Conservation (phyloP, 345 rosid species). For the Murraya koenigii region DNA sequence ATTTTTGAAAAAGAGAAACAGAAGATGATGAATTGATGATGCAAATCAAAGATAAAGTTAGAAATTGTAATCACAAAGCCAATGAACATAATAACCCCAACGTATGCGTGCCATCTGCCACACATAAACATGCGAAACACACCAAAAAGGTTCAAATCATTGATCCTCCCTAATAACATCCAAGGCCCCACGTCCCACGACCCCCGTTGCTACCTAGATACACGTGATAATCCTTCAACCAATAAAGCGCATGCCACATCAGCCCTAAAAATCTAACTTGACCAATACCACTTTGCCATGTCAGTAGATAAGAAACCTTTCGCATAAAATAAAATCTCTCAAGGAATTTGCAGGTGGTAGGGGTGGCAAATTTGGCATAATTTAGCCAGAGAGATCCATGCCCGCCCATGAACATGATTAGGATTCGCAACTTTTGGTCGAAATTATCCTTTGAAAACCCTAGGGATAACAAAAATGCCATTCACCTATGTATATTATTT, state of each 20-base stretch:
- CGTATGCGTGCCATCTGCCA: conserved; percentile 63
- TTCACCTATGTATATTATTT: too few relatives aligned
- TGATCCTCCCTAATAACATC: conserved; percentile 15
- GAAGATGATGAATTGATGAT: neutral
- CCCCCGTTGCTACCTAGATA: conserved; percentile 11
- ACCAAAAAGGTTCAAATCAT: conserved; percentile 64
- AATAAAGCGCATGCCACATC: conserved; percentile 35
- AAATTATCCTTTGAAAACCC: conserved; percentile 1
- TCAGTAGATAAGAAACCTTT: conserved; percentile 45
- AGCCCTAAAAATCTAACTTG: conserved; percentile 35
- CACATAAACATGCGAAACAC: conserved; percentile 42
- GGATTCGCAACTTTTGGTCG: neutral
- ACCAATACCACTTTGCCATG: conserved; percentile 37
- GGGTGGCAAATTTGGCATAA: conserved; percentile 25
- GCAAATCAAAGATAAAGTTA: neutral
- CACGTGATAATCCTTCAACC: conserved; percentile 50
- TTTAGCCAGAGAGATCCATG: conserved; percentile 10
- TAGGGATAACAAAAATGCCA: neutral
- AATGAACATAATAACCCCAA: conserved; percentile 53
- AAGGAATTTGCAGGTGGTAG: conserved; percentile 28
- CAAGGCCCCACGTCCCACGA: conserved; percentile 31
- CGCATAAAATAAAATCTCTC: conserved; percentile 6
- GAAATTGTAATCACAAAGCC: conserved; percentile 32
- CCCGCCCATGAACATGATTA: conserved; percentile 29
- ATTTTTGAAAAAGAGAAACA: neutral